Conservation (phyloP, 108 stramenopile species). For the Cyclotella baltica region DNA sequence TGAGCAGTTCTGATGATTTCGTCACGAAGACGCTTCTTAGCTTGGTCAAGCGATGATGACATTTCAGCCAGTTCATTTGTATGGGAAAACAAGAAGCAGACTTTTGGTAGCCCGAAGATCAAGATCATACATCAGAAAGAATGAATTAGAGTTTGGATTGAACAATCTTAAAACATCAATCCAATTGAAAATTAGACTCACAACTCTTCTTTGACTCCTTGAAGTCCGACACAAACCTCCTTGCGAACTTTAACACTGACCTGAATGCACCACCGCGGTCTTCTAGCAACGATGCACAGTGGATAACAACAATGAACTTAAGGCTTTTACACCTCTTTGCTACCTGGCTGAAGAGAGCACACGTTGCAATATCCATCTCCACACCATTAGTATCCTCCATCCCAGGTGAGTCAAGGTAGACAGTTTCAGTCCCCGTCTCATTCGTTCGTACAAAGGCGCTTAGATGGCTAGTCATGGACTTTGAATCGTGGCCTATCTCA, state of each 20-base stretch:
- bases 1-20: constrained; percentile 56
- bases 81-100: constrained; percentile 71
- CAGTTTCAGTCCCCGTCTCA: constrained; percentile 17
- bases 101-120: no score
- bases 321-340: constrained; percentile 60
- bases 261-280: constrained; percentile 66
- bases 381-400: constrained; percentile 65
- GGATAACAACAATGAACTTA: constrained; percentile 60
- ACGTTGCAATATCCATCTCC: constrained; percentile 72
- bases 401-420: constrained; percentile 67
- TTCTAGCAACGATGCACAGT: constrained; percentile 66
- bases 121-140: no score
- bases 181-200: no score
- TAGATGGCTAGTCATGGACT: constrained; percentile 59
- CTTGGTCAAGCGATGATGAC: constrained; percentile 15
- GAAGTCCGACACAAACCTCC: constrained; percentile 60
- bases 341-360: constrained; percentile 60
- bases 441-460: constrained; percentile 38
- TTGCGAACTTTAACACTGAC: constrained; percentile 60
- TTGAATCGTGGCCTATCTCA: constrained; percentile 66
- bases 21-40: constrained; percentile 39
- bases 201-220: constrained; percentile 50
- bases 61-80: constrained; percentile 53
- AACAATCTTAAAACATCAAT: no score
- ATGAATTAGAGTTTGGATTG: no score